Conservation (phyloP, 257 asterid species). For the Thymus quinquecostatus region DNA sequence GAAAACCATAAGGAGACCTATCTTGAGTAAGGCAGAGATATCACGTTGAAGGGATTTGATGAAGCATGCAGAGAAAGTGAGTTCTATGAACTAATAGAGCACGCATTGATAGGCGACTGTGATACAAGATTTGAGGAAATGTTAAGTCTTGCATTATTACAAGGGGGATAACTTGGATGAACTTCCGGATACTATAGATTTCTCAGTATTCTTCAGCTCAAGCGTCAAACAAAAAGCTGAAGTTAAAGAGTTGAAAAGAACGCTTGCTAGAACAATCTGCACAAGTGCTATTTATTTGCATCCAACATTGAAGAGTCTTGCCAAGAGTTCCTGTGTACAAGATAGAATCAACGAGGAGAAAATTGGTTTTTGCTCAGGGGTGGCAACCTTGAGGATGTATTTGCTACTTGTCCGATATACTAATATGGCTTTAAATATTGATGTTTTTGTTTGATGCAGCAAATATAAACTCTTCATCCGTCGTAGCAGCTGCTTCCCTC, state of each 20-base stretch:
- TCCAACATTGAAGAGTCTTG: conserved; percentile 67
- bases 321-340: conserved; percentile 59
- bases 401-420: too few relatives aligned
- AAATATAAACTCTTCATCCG: conserved; percentile 78
- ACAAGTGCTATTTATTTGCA: conserved; percentile 91
- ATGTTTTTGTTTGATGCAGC: conserved; percentile 60
- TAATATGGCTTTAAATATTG: background rate
- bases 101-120: conserved; percentile 67
- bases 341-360: conserved; percentile 86
- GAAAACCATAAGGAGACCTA: conserved; percentile 70
- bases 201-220: conserved; percentile 69
- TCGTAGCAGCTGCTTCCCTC: conserved; percentile 88
- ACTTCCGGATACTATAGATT: conserved; percentile 91
- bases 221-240: conserved; percentile 59
- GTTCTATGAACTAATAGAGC: conserved; percentile 85
- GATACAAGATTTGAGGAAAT: conserved; percentile 86
- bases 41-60: conserved; percentile 48
- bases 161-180: conserved; percentile 95
- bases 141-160: conserved; percentile 92
- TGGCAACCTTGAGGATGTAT: too few relatives aligned
- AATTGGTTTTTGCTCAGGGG: conserved; percentile 37
- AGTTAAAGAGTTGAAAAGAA: conserved; percentile 50
- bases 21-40: conserved; percentile 72
- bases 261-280: conserved; percentile 52
- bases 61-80: conserved; percentile 63